phyloP scores from a whole-genome alignment of 1,284 basidiomycete genomes.

The Rhodotorula sp. region DNA sequence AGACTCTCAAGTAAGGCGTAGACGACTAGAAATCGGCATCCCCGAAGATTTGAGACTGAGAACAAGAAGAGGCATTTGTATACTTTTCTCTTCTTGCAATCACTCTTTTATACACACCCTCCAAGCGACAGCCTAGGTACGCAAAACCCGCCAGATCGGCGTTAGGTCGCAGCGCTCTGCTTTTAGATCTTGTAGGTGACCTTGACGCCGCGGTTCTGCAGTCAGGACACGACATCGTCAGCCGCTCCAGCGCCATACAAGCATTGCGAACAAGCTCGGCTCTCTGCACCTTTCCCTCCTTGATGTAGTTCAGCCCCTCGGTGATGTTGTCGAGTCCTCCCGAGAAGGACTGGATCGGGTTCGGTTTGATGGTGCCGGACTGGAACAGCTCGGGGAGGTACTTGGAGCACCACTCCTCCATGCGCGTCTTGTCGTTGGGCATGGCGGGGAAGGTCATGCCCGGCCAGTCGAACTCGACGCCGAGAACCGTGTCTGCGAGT shows the following conservation, averaged over 20 bases:
- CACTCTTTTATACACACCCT: no score
- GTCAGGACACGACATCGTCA: no score
- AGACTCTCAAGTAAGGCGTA: no score
- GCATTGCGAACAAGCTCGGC: background rate
- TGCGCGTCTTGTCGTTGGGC: slow-evolving; percentile 25
- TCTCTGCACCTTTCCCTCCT: slow-evolving; percentile 28
- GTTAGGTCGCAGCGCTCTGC: background rate
- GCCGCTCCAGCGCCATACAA: no score
- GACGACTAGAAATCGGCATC: no score
- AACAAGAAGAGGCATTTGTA: no score
- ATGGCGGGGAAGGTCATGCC: slow-evolving; percentile 23
- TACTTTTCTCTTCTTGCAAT: no score
- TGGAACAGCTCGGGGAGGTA: slow-evolving; percentile 29
- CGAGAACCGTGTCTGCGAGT: slow-evolving; percentile 36
- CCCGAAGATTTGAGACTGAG: no score
- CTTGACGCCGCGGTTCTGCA: slow-evolving; percentile 33
- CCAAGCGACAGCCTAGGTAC: background rate
- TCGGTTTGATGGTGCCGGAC: slow-evolving; percentile 34
- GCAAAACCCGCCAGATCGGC: background rate
- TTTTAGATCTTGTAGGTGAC: slow-evolving; percentile 21
- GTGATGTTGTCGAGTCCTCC: slow-evolving; percentile 37
- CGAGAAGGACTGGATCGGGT: slow-evolving; percentile 31
- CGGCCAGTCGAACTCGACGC: slow-evolving; percentile 29
- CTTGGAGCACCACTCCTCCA: slow-evolving; percentile 25
- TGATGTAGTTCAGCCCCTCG: slow-evolving; percentile 39